Conservation (phyloP, 305 asterid genomes). For the Fraxinus baroniana region DNA sequence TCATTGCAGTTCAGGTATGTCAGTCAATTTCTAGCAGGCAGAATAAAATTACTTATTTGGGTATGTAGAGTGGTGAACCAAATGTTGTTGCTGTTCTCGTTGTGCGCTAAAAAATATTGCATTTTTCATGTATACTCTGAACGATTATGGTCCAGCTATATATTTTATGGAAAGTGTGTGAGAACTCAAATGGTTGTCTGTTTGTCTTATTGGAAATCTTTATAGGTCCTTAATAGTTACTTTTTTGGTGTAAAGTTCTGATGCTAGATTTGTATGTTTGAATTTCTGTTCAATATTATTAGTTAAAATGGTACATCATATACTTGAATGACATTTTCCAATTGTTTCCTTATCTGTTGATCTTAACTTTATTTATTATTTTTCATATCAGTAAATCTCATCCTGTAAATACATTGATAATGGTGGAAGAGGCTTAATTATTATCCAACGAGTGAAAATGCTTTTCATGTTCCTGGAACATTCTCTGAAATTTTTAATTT, state of each 20-base stretch:
- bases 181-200: conserved; percentile 8
- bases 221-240: background rate
- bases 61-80: background rate
- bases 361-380: background rate
- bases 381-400: background rate
- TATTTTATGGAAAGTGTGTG: conserved; percentile 9
- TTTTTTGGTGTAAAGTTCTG: background rate
- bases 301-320: background rate
- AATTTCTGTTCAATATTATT: background rate
- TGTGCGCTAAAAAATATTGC: conserved; percentile 9
- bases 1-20: conserved; percentile 86
- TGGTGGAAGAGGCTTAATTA: background rate
- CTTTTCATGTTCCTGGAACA: background rate
- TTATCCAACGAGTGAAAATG: background rate
- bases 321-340: background rate
- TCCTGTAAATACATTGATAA: background rate
- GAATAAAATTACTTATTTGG: background rate
- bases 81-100: background rate
- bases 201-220: background rate
- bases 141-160: background rate
- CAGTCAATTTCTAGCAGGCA: conserved; percentile 8
- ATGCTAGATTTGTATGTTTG: background rate
- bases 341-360: background rate
- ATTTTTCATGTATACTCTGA: conserved; percentile 2
- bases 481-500: background rate